Percentiles rank a stretch among this genome's conserved stretches.
phyloP scores from a whole-genome alignment of 2,329 filamentous ascomycete genomes.

The Penicillium janthinellum region DNA sequence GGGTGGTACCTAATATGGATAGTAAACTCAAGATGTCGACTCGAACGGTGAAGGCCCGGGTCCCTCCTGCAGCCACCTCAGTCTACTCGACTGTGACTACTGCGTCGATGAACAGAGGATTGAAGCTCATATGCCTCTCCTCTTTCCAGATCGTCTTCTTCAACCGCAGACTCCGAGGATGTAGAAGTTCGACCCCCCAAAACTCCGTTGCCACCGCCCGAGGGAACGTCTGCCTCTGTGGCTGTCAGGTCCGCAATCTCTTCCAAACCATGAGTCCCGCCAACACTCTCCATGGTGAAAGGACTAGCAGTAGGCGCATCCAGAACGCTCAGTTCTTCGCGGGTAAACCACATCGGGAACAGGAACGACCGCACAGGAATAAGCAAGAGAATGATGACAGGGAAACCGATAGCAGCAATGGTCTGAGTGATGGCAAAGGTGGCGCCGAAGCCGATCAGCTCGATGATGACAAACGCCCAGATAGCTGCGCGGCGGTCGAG shows the following conservation, averaged over 20 bases:
- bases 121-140: constrained; percentile 45
- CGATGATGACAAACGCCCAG: constrained; percentile 70
- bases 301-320: constrained; percentile 75
- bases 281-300: constrained; percentile 76
- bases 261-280: constrained; percentile 60
- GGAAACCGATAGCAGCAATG: constrained; percentile 79
- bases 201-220: constrained; percentile 21
- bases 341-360: constrained; percentile 63
- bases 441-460: constrained; percentile 71
- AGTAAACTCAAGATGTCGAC: not conserved
- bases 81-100: constrained; percentile 28
- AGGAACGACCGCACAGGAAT: constrained; percentile 67
- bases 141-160: constrained; percentile 43
- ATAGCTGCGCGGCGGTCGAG: constrained; percentile 65
- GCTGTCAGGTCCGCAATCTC: constrained; percentile 13
- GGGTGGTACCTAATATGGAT: not conserved
- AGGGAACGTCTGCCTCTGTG: constrained; percentile 9
- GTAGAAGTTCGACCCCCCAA: constrained; percentile 20
- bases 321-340: constrained; percentile 62
- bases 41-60: not conserved
- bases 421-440: constrained; percentile 85
- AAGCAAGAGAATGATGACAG: constrained; percentile 69
- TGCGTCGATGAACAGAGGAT: constrained; percentile 32
- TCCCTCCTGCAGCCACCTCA: constrained; percentile 2
- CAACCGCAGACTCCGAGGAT: constrained; percentile 35